Base-by-base conservation (phyloP, 495 filamentous ascomycete species). In the Massariosphaeria phaeospora region DNA sequence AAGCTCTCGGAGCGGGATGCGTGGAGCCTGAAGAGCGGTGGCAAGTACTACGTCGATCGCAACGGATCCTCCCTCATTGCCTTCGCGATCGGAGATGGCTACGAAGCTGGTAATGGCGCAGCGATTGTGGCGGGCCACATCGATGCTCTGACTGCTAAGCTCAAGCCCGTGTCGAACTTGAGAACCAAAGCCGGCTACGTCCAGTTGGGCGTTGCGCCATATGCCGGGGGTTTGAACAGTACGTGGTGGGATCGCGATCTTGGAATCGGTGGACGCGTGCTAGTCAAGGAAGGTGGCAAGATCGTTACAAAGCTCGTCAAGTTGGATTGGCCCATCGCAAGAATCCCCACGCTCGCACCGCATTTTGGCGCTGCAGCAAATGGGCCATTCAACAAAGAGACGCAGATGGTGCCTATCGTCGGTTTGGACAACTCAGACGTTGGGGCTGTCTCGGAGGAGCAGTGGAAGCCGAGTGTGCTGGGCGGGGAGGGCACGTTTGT, bases 201-300 rank as follows among this genome's bases (percentile, higher is more conserved):
- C n/a, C 89, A 96, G 72, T 76, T 98, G 3, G 91, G 85, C 4
- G 85, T 98, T 26, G 93, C 93, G 3, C 93, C 87, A 0, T 98
- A 96, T 66, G 93, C 89, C 10, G 90, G 93, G 29, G 88, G 73
- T 18, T 69, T 96, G 47, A 89, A 91, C 59, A 73, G 71, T 47
- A 95, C 91, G 1, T 95, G 91, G 91, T 95, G 88, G 89, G 91
- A 95, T 72, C 78, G 91, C 13, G 93, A 98, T 71, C 77, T 98
- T 34, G 84, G 85, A 42, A 84, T 96, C 59, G 93, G 88, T 42
- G 93, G 93, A 9, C 78, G 88, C 34, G 91, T 98, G 7, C 74
- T 96, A 29, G 83, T 96, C 20, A 85, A 84, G 61, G 82, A 94
- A 54, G 66, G 75, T 2, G 88, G 87, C 55, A 96, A 91, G 77